A percentile compares a stretch with the other conserved stretches of the same genome.
phyloP scores from a whole-genome alignment of 1,284 basidiomycete species.

The Mycosarcoma mackinlayi region DNA sequence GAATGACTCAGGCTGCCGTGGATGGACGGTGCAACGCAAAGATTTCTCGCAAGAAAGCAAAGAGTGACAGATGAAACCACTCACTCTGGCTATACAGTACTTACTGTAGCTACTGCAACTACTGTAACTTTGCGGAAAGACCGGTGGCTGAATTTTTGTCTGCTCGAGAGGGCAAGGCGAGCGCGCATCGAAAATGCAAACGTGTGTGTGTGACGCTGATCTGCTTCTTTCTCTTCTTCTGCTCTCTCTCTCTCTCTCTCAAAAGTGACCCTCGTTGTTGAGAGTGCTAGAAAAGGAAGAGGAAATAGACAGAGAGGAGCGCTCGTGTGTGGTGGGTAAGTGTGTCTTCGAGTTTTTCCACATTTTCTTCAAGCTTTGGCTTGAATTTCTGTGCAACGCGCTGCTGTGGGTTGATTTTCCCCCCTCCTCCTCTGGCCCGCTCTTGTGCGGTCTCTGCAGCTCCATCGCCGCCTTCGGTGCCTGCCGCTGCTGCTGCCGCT shows the following conservation, averaged over 20 bases:
- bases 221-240: not conserved
- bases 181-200: too few relatives aligned
- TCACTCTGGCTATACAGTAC: too few relatives aligned
- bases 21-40: too few relatives aligned
- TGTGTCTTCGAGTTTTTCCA: not conserved
- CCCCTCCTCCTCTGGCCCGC: too few relatives aligned
- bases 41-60: too few relatives aligned
- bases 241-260: too few relatives aligned
- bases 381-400: slow-evolving; percentile 1
- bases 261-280: too few relatives aligned
- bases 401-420: slow-evolving; percentile 1
- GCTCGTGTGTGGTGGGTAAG: slow-evolving; percentile 2
- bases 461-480: not conserved
- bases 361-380: not conserved
- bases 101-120: too few relatives aligned
- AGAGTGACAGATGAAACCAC: too few relatives aligned
- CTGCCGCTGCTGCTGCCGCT: not conserved
- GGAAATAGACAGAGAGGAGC: not conserved
- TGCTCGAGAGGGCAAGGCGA: not conserved
- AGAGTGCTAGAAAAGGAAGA: not conserved
- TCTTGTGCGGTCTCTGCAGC: not conserved
- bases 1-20: too few relatives aligned
- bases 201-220: not conserved
- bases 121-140: too few relatives aligned
- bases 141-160: too few relatives aligned